Base-by-base conservation (phyloP, 176 grass and related monocot species). In the Elymus sibiricus region DNA sequence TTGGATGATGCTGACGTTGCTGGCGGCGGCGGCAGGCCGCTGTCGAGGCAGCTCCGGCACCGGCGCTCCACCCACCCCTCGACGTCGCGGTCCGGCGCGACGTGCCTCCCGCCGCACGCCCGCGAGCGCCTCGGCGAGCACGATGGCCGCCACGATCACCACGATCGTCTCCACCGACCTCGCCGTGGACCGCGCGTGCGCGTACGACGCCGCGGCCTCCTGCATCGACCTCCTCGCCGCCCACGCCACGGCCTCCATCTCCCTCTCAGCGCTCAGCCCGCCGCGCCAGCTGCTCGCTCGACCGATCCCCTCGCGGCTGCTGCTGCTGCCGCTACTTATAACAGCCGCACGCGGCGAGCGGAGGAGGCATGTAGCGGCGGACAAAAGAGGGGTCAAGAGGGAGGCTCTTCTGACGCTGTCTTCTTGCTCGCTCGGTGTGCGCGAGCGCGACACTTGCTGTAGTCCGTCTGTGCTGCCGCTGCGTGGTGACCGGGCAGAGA, bases 1-100 rank as follows among this genome's bases (percentile, higher is more conserved):
- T 94, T 97, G 7, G 92, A 67, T 26, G 92, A 67, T 26, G 79
- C 12, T 34, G 31, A 55, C 35, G 92, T 31, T 32, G 65, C 15
- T 25, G 28, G 55, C n/a, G 77, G 68, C 26, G 82, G 74, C 12
- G 92, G 88, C 64, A 97, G 73, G 5, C 95, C 92, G 56, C 90
- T 79, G 82, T 94, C 95, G 44, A 97, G 95, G 88, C 95, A 97
- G 89, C 49, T 97, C 46, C 86, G 90, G 82, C 95, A 97, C 37
- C 81, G 85, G 9, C 73, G 86, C 73, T 97, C 95, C 49, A 92
- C 85, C 81, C 95, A 97, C 3, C 92, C 95, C 68, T 94, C 95
- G 47, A 91, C 82, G 69, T 97, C 92, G 17, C 55, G 56, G 74
- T 94, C 83, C 9, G 87, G 87, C 17, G 51, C 21, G 32, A 90